phyloP scores from a whole-genome alignment of 371 early-diverging fungal genomes.

The Umbelopsis sp. region DNA sequence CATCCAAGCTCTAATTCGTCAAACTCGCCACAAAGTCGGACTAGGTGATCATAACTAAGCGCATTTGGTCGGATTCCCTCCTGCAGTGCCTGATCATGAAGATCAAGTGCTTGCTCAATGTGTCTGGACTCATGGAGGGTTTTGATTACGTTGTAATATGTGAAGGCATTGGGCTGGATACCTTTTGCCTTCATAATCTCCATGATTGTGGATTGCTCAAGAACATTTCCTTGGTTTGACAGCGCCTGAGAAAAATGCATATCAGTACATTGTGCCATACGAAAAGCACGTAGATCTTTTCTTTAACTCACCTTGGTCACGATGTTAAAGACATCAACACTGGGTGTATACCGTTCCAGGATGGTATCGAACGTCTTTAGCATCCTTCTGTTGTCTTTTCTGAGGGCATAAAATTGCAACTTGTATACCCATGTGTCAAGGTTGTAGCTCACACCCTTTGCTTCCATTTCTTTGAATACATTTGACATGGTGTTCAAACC shows the following conservation, averaged over 20 bases:
- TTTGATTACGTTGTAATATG: slow-evolving; percentile 51
- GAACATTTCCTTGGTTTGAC: slow-evolving; percentile 29
- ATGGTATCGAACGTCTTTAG: not conserved
- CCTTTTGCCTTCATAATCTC: slow-evolving; percentile 41
- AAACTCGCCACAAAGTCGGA: slow-evolving; percentile 41
- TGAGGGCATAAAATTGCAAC: slow-evolving; percentile 27
- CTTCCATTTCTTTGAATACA: slow-evolving; percentile 38
- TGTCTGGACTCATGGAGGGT: slow-evolving; percentile 41
- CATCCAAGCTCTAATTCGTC: slow-evolving; percentile 47
- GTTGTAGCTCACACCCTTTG: slow-evolving; percentile 31
- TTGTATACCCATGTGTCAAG: slow-evolving; percentile 38
- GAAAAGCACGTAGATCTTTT: too few relatives aligned
- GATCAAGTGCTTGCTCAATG: slow-evolving; percentile 52
- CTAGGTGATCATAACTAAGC: slow-evolving; percentile 37
- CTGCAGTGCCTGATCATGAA: slow-evolving; percentile 50
- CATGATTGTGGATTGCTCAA: slow-evolving; percentile 29
- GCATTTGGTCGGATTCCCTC: slow-evolving; percentile 40
- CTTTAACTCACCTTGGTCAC: slow-evolving; percentile 1
- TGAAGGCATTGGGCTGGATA: slow-evolving; percentile 30
- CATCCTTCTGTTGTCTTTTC: slow-evolving; percentile 1
- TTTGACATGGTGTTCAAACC: slow-evolving; percentile 17
- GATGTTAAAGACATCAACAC: slow-evolving; percentile 5
- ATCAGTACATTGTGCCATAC: not conserved
- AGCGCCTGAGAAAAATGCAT: slow-evolving; percentile 30
- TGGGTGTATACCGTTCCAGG: not conserved